Evolutionary conservation across 2,329 filamentous ascomycete genomes (phyloP), one percentile per base, ranked within the genome.

Genomic region (Arachnomyces sp.): DNA sequence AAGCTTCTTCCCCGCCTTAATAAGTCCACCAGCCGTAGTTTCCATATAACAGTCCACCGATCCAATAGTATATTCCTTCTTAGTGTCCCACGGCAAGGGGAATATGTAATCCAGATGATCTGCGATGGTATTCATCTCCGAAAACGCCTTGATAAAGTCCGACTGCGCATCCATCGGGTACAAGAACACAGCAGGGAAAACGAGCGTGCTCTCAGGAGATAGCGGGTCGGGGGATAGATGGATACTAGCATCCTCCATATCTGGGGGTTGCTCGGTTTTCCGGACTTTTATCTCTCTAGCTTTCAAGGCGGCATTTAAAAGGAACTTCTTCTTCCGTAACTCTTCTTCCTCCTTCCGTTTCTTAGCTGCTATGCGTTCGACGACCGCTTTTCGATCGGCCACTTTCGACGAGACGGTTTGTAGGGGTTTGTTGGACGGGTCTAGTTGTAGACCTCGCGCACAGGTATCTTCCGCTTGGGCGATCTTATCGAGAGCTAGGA

Each of bases 1-100:
- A 48, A 92, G 73, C 57, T 90, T 92, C 74, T 85, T 89, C 35
- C 92, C 90, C 15, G 89, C 81, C 67, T 94, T 95, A 54, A 94
- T 77, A 53, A 98, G 61, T 0, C 89, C 88, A 0, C 88, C 88
- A 0, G 71, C 68, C 3, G 66, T 65, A 0, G 88, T 96, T 68
- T 95, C 88, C 70, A 94, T 82, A 61, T 86, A 96, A 55, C 86
- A 92, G 51, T 94, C 88, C 3, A 94, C 85, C 1, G 64, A 69
- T 0, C 70, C 69, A 1, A 72, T 51, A 1, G 67, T 74, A 61
- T 94, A 95, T 53, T 79, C 79, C 2, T 72, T 64, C 44, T 73
- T 67, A 12, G 61, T 55, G 53, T 96, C 92, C 92, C 92, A 98
- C 9, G 88, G 87, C 53, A 88, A 63, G 2, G 89, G 90, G 43